These are phyloP conservation scores for Crithidia expoeki DNA, from an alignment of 208 protist species.

Conservation along the genomic window DNA sequence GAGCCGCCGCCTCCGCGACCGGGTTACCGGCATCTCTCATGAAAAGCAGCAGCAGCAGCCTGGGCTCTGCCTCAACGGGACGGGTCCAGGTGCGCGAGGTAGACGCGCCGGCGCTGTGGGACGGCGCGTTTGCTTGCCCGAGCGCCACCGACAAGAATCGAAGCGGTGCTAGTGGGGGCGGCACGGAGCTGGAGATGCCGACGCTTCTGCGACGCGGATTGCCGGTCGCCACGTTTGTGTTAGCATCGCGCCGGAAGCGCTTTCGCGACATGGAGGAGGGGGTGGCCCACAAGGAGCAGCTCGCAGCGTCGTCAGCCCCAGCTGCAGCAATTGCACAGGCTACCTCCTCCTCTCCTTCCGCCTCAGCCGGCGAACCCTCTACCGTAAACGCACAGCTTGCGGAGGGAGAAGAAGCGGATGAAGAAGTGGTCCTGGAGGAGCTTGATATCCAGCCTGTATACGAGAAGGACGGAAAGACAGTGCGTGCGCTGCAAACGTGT, in stretches of 20 bases:
- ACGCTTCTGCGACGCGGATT: conserved; percentile 28
- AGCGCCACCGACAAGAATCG: neutral
- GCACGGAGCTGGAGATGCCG: conserved; percentile 4
- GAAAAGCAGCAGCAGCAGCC: too few relatives aligned
- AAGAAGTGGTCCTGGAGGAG: conserved; percentile 25
- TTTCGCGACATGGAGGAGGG: conserved; percentile 18
- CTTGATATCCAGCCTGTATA: conserved; percentile 38
- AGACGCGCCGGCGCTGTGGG: conserved; percentile 37
- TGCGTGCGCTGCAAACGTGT: conserved; percentile 52
- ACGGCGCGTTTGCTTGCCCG: conserved; percentile 6
- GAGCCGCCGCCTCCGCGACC: neutral
- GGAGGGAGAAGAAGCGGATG: conserved; percentile 2
- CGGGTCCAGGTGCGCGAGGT: conserved; percentile 40
- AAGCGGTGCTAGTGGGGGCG: neutral
- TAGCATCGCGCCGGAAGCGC: conserved; percentile 33
- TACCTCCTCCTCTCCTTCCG: neutral
- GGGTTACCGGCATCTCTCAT: conserved; percentile 20
- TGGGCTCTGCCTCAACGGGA: neutral
- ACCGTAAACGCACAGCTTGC: neutral
- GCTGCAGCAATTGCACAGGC: too few relatives aligned
- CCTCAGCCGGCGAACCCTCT: conserved; percentile 1
- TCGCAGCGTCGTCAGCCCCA: too few relatives aligned
- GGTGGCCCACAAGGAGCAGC: too few relatives aligned
- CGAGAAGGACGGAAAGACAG: conserved; percentile 46
- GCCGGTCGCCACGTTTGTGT: conserved; percentile 24